These are phyloP conservation scores for Bjerkandera adusta DNA, from an alignment of 1,284 basidiomycete species.

Conservation along the genomic window DNA sequence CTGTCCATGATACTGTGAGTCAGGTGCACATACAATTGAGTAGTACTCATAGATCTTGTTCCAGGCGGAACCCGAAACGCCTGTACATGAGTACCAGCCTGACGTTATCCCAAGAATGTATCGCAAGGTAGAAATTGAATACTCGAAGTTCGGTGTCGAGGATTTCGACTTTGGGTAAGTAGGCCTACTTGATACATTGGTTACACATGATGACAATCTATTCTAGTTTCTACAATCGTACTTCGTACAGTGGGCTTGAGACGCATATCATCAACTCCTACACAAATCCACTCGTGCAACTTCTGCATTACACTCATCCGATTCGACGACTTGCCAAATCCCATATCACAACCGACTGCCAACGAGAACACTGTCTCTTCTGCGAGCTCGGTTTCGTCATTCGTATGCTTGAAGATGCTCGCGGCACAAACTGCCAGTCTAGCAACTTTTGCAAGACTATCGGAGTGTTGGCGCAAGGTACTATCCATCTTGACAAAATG, in stretches of 20 bases:
- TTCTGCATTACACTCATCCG: slow-evolving; percentile 82
- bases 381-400: slow-evolving; percentile 97
- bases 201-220: slow-evolving; percentile 2
- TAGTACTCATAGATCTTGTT: not conserved
- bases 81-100: slow-evolving; percentile 44
- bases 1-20: slow-evolving; percentile 41
- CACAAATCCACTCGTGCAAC: slow-evolving; percentile 91
- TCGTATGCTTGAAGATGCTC: slow-evolving; percentile 94
- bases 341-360: slow-evolving; percentile 87
- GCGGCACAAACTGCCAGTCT: slow-evolving; percentile 93
- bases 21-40: slow-evolving; percentile 18
- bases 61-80: slow-evolving; percentile 49
- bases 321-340: slow-evolving; percentile 85
- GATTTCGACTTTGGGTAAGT: slow-evolving; percentile 97
- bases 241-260: slow-evolving; percentile 89
- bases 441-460: slow-evolving; percentile 97
- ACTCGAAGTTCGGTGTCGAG: slow-evolving; percentile 98
- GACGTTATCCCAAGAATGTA: slow-evolving; percentile 83
- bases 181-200: slow-evolving; percentile 20
- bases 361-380: slow-evolving; percentile 87
- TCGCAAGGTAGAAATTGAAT: slow-evolving; percentile 94
- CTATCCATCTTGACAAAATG: slow-evolving; percentile 14
- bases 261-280: slow-evolving; percentile 98
- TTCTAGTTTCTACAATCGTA: slow-evolving; percentile 89
- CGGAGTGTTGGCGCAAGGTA: slow-evolving; percentile 77